Percentiles rank a stretch among this genome's conserved stretches.
Conservation (phyloP, 208 protist genomes). For the Trypanosoma rangeli region DNA sequence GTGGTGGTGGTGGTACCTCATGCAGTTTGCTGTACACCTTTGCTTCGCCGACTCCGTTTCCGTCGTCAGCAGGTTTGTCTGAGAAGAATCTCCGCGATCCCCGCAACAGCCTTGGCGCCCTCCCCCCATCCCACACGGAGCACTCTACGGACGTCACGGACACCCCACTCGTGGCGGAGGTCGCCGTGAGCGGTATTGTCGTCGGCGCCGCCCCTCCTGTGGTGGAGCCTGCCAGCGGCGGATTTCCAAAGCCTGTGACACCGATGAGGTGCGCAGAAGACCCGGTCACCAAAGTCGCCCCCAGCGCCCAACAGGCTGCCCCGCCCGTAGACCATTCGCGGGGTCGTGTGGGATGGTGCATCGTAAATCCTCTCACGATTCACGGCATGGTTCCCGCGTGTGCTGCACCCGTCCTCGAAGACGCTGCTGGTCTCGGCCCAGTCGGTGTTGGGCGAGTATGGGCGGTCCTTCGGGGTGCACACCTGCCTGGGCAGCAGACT, state of each 20-base stretch:
- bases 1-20: conserved; percentile 7
- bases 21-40: conserved; percentile 9
- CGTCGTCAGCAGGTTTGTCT: background rate
- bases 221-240: too few species aligned
- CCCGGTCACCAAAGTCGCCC: background rate
- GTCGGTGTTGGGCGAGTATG: conserved; percentile 32
- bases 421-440: conserved; percentile 60
- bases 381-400: background rate
- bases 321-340: conserved; percentile 37
- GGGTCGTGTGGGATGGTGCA: conserved; percentile 29
- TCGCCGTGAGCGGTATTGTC: background rate
- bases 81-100: background rate
- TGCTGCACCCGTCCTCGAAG: conserved; percentile 30
- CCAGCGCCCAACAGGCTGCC: conserved; percentile 13
- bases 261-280: background rate
- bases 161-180: background rate
- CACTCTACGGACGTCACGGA: background rate
- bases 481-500: conserved; percentile 64
- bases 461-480: conserved; percentile 46
- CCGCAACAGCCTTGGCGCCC: background rate
- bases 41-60: background rate
- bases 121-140: background rate
- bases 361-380: background rate
- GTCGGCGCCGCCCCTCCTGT: too few species aligned
- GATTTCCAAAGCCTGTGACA: too few species aligned